A percentile compares a stretch with the other conserved stretches of the same genome.
phyloP scores from a whole-genome alignment of 257 asterid species.

The Solanum chiquidenum region DNA sequence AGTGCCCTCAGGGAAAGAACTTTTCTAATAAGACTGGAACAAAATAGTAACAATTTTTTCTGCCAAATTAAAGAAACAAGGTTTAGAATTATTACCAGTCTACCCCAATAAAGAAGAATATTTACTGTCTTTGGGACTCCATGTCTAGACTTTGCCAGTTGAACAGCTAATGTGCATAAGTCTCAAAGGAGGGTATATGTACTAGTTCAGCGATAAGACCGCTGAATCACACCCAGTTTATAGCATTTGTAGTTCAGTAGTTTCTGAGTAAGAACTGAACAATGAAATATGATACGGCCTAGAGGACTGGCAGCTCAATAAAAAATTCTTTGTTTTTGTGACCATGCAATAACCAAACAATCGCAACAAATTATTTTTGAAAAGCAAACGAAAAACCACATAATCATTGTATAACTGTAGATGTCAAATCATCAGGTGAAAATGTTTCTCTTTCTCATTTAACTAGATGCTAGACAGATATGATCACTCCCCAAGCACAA shows the following conservation, averaged over 20 bases:
- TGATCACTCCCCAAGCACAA: background rate
- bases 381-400: background rate
- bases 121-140: background rate
- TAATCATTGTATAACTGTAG: background rate
- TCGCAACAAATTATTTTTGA: background rate
- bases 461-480: background rate
- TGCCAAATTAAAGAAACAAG: background rate
- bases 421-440: background rate
- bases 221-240: background rate
- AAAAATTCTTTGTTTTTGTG: background rate
- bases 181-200: background rate
- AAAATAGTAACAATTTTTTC: background rate
- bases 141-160: background rate
- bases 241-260: background rate
- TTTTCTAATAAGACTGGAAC: background rate
- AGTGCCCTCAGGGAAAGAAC: background rate
- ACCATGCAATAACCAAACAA: background rate
- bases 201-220: background rate
- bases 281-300: background rate
- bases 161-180: background rate
- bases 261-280: background rate
- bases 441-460: background rate
- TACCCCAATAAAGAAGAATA: background rate
- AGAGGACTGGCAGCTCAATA: background rate
- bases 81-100: background rate